Evolutionary conservation across 768 basidiomycete genomes (phyloP).

Genomic region (Neoboletus brunneissimus): DNA sequence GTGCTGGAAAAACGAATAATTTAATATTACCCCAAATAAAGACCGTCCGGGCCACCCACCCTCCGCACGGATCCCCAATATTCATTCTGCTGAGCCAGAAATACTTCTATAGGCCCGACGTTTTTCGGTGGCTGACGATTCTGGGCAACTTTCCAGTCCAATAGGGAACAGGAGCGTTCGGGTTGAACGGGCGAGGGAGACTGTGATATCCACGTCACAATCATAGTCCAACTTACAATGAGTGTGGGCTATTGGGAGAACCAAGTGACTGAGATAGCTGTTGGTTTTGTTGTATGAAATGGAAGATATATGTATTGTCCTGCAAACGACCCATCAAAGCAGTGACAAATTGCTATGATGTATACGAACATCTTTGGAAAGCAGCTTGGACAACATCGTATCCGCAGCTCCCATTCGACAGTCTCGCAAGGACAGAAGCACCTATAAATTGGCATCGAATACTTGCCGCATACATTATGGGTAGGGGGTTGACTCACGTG

Average conservation of each 20-base stretch:
- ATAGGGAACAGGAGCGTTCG: neutral
- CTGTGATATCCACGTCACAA: fast-evolving
- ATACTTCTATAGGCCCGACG: neutral
- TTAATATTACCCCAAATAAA: neutral
- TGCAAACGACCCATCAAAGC: neutral
- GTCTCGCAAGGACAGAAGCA: slow-evolving; percentile 13
- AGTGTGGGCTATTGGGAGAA: neutral
- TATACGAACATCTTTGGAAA: slow-evolving; percentile 9
- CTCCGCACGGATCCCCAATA: neutral
- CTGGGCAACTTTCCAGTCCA: neutral
- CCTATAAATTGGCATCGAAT: neutral
- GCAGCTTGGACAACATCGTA: slow-evolving; percentile 9
- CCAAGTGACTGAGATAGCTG: neutral
- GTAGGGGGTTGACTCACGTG: slow-evolving; percentile 22
- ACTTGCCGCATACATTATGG: neutral
- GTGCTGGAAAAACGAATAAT: slow-evolving; percentile 1
- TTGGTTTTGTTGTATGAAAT: too few relatives aligned
- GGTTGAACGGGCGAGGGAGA: fast-evolving
- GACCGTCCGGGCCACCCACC: neutral
- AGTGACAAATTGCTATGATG: neutral
- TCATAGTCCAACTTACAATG: neutral
- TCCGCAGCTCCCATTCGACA: slow-evolving; percentile 13
- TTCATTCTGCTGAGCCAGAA: neutral
- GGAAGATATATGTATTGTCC: neutral
- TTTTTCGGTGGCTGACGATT: neutral